Percentiles rank a stretch among this genome's conserved stretches.
Conservation (phyloP, 179 eudicot genomes). For the Spergularia azorica region DNA sequence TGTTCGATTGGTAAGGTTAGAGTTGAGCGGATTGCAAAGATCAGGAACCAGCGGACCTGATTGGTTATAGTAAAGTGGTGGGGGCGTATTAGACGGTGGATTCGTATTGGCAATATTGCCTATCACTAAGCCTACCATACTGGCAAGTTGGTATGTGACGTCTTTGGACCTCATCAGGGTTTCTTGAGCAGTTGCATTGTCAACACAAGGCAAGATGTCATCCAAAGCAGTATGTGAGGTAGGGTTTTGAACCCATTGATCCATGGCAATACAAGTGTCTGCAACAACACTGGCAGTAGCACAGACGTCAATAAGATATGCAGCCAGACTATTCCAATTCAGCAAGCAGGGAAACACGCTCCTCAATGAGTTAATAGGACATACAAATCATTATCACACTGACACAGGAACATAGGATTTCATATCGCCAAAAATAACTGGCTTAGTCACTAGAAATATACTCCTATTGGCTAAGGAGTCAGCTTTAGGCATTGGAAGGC, state of each 20-base stretch:
- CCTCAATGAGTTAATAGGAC: too few relatives aligned
- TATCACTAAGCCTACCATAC: conserved; percentile 44
- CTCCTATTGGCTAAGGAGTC: too few relatives aligned
- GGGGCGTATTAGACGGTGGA: conserved; percentile 37
- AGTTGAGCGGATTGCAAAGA: conserved; percentile 61
- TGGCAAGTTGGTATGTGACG: conserved; percentile 48
- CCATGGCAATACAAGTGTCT: conserved; percentile 82
- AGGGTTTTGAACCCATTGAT: conserved; percentile 76
- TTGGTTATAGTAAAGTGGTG: conserved; percentile 50
- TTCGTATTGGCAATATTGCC: conserved; percentile 43
- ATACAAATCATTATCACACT: too few relatives aligned
- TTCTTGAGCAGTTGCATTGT: conserved; percentile 40
- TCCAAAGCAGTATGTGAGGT: conserved; percentile 62
- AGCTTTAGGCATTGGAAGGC: too few relatives aligned
- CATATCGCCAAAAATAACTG: too few relatives aligned
- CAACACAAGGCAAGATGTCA: conserved; percentile 60
- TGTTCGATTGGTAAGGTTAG: conserved; percentile 41
- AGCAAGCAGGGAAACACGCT: too few relatives aligned
- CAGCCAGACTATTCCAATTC: neutral
- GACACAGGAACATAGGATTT: too few relatives aligned
- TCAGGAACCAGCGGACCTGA: conserved; percentile 62
- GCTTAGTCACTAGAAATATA: too few relatives aligned
- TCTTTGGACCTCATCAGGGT: conserved; percentile 46
- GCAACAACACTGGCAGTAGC: conserved; percentile 49
- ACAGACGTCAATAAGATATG: neutral